Percentiles rank a stretch among this genome's conserved stretches.
Evolutionary conservation across 805 yeast genomes (phyloP).

Genomic region (Candida methanosorbosa): DNA sequence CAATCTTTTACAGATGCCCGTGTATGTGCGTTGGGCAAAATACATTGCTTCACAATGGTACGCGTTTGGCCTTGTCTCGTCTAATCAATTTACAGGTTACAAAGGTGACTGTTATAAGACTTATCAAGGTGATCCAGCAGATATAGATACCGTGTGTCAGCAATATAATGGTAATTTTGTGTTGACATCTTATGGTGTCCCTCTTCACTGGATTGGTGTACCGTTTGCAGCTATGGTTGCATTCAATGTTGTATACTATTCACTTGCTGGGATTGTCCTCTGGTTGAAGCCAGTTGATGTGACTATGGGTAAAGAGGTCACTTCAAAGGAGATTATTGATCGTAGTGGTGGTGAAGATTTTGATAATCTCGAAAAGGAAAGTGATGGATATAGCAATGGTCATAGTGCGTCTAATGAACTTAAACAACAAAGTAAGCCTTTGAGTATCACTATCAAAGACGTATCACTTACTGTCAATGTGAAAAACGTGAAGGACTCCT

Average conservation of each 20-base stretch:
- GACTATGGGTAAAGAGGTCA: constrained; percentile 32
- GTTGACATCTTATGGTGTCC: constrained; percentile 49
- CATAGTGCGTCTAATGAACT: background rate
- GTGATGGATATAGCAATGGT: too few species aligned
- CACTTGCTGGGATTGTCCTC: constrained; percentile 39
- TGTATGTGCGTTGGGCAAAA: constrained; percentile 79
- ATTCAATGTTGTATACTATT: constrained; percentile 48
- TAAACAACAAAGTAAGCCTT: background rate
- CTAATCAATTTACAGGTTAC: constrained; percentile 60
- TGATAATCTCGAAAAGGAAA: background rate
- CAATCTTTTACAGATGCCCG: constrained; percentile 67
- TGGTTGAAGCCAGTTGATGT: constrained; percentile 42
- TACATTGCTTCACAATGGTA: constrained; percentile 74
- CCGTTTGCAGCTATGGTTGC: constrained; percentile 55
- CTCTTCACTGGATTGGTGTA: constrained; percentile 51
- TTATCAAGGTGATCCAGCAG: constrained; percentile 16
- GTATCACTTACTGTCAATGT: constrained; percentile 16
- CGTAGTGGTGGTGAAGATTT: background rate
- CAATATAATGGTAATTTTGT: constrained; percentile 50
- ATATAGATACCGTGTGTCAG: constrained; percentile 27
- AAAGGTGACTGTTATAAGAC: constrained; percentile 46
- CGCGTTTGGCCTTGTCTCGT: constrained; percentile 57
- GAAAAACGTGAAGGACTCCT: constrained; percentile 5
- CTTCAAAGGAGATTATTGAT: constrained; percentile 3
- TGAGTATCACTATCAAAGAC: constrained; percentile 12